A percentile compares a stretch with the other conserved stretches of the same genome.
phyloP scores from a whole-genome alignment of 2,329 filamentous ascomycete genomes.

The Cytospora piceae region DNA sequence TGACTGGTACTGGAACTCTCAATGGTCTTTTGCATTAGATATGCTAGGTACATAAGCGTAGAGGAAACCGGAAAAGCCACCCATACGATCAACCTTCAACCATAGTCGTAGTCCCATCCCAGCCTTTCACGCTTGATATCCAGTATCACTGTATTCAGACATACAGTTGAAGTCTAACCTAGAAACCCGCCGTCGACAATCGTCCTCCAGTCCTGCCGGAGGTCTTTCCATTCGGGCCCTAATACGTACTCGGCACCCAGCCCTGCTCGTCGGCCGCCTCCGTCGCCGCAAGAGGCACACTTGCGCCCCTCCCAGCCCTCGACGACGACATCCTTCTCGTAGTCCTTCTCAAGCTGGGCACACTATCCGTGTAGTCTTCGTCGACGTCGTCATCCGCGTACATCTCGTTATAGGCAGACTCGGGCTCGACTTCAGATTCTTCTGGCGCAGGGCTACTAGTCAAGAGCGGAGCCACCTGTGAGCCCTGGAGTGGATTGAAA shows the following conservation, averaged over 20 bases:
- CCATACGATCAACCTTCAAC: not conserved
- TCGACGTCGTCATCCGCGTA: constrained; percentile 26
- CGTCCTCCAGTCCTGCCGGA: not conserved
- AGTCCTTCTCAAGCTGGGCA: not conserved
- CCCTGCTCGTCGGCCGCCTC: not conserved
- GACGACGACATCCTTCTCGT: not conserved
- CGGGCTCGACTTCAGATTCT: not conserved
- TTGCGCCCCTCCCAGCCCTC: constrained; percentile 11
- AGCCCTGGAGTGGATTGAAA: constrained; percentile 5
- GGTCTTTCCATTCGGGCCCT: constrained; percentile 7
- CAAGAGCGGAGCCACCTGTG: constrained; percentile 16
- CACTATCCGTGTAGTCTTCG: constrained; percentile 14
- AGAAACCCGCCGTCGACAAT: not conserved
- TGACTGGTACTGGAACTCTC: not conserved
- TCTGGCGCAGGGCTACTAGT: constrained; percentile 17
- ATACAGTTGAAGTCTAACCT: not conserved
- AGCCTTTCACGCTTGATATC: not conserved
- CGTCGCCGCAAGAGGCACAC: constrained; percentile 10
- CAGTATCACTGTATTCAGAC: not conserved
- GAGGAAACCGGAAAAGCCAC: not conserved
- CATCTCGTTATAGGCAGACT: constrained; percentile 12
- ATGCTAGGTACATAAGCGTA: not conserved
- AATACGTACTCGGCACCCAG: constrained; percentile 14
- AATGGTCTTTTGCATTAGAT: not conserved
- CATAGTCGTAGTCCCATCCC: not conserved